phyloP scores from a whole-genome alignment of 768 basidiomycete species.

The Boletus subparvulus region DNA sequence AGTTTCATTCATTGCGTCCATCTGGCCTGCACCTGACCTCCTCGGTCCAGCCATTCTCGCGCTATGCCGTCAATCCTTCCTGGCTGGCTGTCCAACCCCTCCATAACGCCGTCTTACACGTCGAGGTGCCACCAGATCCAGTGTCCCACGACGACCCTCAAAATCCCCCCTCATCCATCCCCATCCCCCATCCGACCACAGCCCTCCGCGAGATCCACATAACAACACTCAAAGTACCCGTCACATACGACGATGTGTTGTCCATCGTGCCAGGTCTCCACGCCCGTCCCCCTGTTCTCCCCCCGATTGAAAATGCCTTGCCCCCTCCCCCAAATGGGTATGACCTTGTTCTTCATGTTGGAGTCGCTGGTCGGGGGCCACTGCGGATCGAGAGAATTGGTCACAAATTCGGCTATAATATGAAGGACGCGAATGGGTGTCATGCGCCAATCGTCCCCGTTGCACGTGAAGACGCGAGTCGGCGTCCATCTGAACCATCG shows the following conservation, averaged over 20 bases:
- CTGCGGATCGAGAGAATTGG: constrained; percentile 63
- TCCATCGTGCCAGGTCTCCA: constrained; percentile 57
- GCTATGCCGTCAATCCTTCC: constrained; percentile 61
- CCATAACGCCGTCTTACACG: constrained; percentile 51
- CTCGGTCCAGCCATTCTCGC: constrained; percentile 51
- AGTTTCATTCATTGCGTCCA: constrained; percentile 23
- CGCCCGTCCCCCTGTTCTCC: constrained; percentile 52
- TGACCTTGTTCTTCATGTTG: constrained; percentile 71
- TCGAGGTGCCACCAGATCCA: constrained; percentile 36
- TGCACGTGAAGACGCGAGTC: constrained; percentile 23
- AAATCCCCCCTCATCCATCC: neutral
- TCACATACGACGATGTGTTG: constrained; percentile 57
- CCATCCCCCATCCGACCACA: constrained; percentile 6
- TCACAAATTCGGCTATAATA: constrained; percentile 67
- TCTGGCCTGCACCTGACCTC: constrained; percentile 18
- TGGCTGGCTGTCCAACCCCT: constrained; percentile 68
- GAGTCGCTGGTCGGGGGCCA: constrained; percentile 63
- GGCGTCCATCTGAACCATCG: constrained; percentile 22
- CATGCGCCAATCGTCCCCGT: constrained; percentile 48
- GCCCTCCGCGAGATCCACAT: constrained; percentile 52
- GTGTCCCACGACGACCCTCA: constrained; percentile 16
- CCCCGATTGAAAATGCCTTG: constrained; percentile 40
- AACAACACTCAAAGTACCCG: constrained; percentile 56
- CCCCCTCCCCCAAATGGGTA: constrained; percentile 49
- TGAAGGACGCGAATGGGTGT: constrained; percentile 62